These are phyloP conservation scores for Peronospora tabacina DNA, from an alignment of 352 stramenopile genomes.

Conservation along the genomic window DNA sequence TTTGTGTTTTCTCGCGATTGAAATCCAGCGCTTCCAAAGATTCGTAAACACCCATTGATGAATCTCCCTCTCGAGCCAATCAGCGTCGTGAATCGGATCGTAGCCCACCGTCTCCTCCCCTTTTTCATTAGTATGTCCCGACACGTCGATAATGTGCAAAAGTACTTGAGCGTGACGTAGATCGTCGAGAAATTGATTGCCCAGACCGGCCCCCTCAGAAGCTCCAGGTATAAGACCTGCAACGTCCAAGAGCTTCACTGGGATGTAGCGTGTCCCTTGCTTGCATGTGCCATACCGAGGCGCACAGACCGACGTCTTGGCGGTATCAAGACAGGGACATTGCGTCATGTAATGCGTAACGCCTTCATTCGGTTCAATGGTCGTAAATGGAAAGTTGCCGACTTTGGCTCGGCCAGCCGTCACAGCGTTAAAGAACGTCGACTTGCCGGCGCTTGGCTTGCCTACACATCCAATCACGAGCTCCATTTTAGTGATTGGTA, in stretches of 20 bases:
- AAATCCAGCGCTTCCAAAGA: constrained; percentile 76
- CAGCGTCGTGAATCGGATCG: constrained; percentile 83
- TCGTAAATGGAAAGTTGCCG: constrained; percentile 87
- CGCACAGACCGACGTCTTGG: constrained; percentile 54
- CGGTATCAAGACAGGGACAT: constrained; percentile 63
- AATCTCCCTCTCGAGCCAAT: constrained; percentile 83
- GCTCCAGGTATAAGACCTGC: constrained; percentile 74
- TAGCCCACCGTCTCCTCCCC: constrained; percentile 82
- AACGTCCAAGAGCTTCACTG: constrained; percentile 81
- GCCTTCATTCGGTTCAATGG: constrained; percentile 85
- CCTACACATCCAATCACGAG: constrained; percentile 85
- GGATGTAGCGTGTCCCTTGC: constrained; percentile 64
- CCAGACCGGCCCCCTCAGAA: constrained; percentile 90
- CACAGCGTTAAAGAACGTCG: constrained; percentile 87
- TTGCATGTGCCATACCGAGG: constrained; percentile 76
- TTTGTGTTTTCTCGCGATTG: constrained; percentile 66
- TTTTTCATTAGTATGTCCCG: constrained; percentile 86
- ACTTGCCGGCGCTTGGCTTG: constrained; percentile 85
- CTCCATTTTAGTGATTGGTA: constrained; percentile 39
- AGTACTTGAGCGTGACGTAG: constrained; percentile 83
- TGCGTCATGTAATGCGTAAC: constrained; percentile 85
- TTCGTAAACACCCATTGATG: constrained; percentile 88
- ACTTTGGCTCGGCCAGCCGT: constrained; percentile 84
- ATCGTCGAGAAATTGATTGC: constrained; percentile 98
- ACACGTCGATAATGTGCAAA: constrained; percentile 88